Evolutionary conservation across 306 rosid genomes (phyloP).

Genomic region (Gleditsia sinensis): DNA sequence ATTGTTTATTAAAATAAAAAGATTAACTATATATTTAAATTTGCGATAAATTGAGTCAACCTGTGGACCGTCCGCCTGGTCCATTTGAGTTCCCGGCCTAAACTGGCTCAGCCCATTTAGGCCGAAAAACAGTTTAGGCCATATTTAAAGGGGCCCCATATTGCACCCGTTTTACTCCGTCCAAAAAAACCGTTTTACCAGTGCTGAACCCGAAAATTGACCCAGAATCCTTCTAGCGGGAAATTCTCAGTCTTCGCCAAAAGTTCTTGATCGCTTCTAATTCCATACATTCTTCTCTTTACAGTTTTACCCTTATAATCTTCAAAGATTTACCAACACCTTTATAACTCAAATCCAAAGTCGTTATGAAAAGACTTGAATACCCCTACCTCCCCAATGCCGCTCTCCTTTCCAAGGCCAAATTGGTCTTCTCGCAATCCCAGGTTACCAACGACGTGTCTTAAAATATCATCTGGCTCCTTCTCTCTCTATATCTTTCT

Average conservation of each 20-base stretch:
- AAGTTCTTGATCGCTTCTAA: not conserved
- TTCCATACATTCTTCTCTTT: not conserved
- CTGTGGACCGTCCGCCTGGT: too few relatives aligned
- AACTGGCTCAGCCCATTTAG: too few relatives aligned
- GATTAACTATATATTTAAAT: too few relatives aligned
- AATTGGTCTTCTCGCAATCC: not conserved
- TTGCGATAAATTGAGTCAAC: too few relatives aligned
- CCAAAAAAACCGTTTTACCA: too few relatives aligned
- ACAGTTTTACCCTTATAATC: not conserved
- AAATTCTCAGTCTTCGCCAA: not conserved
- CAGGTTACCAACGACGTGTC: slow-evolving; percentile 20
- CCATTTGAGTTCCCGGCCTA: too few relatives aligned
- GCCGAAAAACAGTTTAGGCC: too few relatives aligned
- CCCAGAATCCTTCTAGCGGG: not conserved
- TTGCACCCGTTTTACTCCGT: too few relatives aligned
- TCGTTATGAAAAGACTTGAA: not conserved
- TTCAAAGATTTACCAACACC: not conserved
- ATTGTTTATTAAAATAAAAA: too few relatives aligned
- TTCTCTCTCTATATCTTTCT: not conserved
- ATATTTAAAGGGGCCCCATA: too few relatives aligned
- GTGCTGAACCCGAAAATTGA: not conserved
- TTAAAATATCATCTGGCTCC: not conserved
- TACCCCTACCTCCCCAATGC: not conserved
- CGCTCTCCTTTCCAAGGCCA: not conserved
- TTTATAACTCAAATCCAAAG: not conserved